Conservation (phyloP, 2,329 filamentous ascomycete species). For the Colletotrichum eleusines region DNA sequence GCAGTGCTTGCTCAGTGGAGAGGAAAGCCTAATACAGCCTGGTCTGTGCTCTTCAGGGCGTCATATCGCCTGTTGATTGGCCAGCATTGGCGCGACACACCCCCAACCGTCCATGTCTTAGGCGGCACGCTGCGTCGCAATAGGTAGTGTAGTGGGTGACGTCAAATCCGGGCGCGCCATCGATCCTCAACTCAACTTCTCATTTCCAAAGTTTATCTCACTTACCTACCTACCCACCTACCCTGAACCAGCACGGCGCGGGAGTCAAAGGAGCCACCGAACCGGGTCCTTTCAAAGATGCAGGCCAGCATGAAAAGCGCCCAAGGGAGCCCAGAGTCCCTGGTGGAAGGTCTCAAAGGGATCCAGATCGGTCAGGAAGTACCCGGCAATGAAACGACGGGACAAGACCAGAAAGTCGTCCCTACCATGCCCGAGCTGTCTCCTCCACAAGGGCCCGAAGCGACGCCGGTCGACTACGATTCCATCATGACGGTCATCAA, state of each 20-base stretch:
- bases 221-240: background rate
- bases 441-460: background rate
- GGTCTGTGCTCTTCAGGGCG: background rate
- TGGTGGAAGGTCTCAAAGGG: background rate
- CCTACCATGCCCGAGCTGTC: no score
- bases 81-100: background rate
- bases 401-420: background rate
- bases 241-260: background rate
- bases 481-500: slow-evolving; percentile 11
- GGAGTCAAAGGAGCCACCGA: no score
- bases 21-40: background rate
- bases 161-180: background rate
- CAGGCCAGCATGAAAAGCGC: background rate
- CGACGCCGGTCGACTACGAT: background rate
- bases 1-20: no score
- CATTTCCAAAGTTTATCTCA: background rate
- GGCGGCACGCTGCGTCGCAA: no score
- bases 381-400: background rate
- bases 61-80: background rate
- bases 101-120: background rate
- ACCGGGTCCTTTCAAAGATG: background rate
- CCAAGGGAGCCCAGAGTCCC: background rate
- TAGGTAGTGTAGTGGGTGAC: background rate
- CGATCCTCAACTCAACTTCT: slow-evolving; percentile 3
- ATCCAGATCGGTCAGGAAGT: background rate